Evolutionary conservation across 805 yeast genomes (phyloP).

Genomic region (Wickerhamiella siamensis): DNA sequence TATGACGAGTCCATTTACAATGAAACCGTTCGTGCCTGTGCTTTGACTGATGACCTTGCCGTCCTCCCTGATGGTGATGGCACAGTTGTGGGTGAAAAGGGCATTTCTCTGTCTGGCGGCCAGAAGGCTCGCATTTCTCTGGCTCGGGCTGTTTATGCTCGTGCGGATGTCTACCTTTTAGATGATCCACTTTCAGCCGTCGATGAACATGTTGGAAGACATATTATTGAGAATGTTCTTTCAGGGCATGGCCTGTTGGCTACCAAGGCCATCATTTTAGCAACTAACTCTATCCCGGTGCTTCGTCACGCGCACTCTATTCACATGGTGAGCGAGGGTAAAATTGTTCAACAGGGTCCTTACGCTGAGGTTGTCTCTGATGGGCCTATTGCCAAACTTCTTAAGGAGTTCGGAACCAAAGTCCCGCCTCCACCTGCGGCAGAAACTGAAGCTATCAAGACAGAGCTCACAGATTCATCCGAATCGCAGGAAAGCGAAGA

Average conservation of each 20-base stretch:
- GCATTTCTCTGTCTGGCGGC: constrained; percentile 78
- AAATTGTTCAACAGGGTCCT: constrained; percentile 26
- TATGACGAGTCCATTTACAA: constrained; percentile 39
- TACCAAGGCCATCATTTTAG: constrained; percentile 60
- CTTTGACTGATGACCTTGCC: constrained; percentile 48
- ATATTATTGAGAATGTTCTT: constrained; percentile 59
- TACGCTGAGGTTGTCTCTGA: constrained; percentile 16
- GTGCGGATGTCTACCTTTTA: constrained; percentile 49
- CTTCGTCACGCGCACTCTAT: constrained; percentile 60
- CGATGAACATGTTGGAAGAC: constrained; percentile 76
- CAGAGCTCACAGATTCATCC: neutral
- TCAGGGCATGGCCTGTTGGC: constrained; percentile 68
- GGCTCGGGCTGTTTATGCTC: constrained; percentile 66
- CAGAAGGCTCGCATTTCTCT: constrained; percentile 71
- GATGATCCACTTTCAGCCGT: constrained; percentile 80
- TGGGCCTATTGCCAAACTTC: constrained; percentile 11
- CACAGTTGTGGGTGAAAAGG: constrained; percentile 76
- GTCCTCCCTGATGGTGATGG: constrained; percentile 59
- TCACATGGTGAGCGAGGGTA: constrained; percentile 45
- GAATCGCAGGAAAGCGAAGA: neutral
- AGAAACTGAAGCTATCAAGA: neutral
- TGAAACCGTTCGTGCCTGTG: constrained; percentile 47
- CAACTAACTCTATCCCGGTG: constrained; percentile 78
- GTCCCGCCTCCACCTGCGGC: too few relatives aligned
- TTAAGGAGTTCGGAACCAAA: constrained; percentile 13